Evolutionary conservation across 192 early-diverging fungal species (phyloP).

Genomic region (Obelidium mucronatum): DNA sequence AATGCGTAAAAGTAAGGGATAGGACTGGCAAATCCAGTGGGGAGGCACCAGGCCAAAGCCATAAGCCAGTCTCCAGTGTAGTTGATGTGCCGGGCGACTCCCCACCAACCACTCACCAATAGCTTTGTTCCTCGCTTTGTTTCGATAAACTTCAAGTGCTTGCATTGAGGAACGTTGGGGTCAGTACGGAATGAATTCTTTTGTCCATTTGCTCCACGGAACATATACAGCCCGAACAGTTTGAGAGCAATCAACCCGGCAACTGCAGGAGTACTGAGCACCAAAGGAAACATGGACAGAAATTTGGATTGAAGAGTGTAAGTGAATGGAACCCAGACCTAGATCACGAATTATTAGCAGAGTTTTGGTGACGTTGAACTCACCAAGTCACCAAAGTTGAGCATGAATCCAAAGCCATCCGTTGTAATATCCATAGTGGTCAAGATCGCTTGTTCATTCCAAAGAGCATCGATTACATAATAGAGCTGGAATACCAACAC

Average conservation of each 20-base stretch:
- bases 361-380: no score
- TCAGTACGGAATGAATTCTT: constrained; percentile 88
- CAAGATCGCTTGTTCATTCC: constrained; percentile 80
- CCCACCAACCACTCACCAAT: constrained; percentile 94
- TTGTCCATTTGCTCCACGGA: constrained; percentile 87
- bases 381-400: constrained; percentile 53
- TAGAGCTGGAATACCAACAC: constrained; percentile 78
- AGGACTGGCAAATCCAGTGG: constrained; percentile 78
- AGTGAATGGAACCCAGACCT: constrained; percentile 91
- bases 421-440: constrained; percentile 99
- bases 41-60: constrained; percentile 88
- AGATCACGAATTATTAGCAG: no score
- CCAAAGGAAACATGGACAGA: constrained; percentile 72
- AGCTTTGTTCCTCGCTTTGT: constrained; percentile 84
- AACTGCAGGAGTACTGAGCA: constrained; percentile 48
- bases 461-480: constrained; percentile 89
- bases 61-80: constrained; percentile 96
- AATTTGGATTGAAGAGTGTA: constrained; percentile 92
- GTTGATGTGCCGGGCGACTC: constrained; percentile 91
- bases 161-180: constrained; percentile 44
- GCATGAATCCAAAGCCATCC: constrained; percentile 90
- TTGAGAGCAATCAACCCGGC: constrained; percentile 62
- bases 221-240: constrained; percentile 80
- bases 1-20: constrained; percentile 94
- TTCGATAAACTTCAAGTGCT: constrained; percentile 82